A percentile compares a stretch with the other conserved stretches of the same genome.
Evolutionary conservation across 306 rosid genomes (phyloP).

Genomic region (Pyrus pyrifolia): DNA sequence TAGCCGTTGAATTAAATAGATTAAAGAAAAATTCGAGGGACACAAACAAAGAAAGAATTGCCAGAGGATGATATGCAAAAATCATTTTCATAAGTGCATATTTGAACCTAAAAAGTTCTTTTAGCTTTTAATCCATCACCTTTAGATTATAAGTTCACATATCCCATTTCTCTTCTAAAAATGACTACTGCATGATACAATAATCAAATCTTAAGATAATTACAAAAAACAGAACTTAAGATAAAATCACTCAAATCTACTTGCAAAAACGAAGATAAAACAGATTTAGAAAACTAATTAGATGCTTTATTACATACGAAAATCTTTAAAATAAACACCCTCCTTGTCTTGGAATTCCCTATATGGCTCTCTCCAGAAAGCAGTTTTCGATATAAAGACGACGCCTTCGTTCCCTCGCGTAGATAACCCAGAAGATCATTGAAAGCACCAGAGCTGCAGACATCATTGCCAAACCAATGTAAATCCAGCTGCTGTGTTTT

Average conservation of each 20-base stretch:
- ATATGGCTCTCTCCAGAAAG: background rate
- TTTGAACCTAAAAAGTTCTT: too few relatives aligned
- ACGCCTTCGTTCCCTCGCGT: constrained; percentile 18
- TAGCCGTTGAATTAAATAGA: too few relatives aligned
- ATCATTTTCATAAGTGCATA: too few relatives aligned
- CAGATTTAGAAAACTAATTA: background rate
- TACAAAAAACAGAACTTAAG: background rate
- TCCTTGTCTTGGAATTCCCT: background rate
- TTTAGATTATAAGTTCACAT: too few relatives aligned
- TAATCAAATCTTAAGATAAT: too few relatives aligned
- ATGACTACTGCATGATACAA: too few relatives aligned
- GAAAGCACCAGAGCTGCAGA: constrained; percentile 34
- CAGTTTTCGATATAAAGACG: constrained; percentile 5
- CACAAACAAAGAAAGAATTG: too few relatives aligned
- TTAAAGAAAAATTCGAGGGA: too few relatives aligned
- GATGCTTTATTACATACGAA: background rate
- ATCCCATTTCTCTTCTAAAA: too few relatives aligned
- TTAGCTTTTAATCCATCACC: too few relatives aligned
- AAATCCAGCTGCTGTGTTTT: constrained; percentile 14
- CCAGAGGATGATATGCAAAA: too few relatives aligned
- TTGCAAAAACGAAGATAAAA: background rate
- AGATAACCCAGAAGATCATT: constrained; percentile 36
- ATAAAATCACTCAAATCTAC: background rate
- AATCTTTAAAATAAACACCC: background rate
- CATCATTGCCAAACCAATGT: constrained; percentile 27